Conservation (phyloP, 164 flowering plant genomes). For the Annona squamosa region DNA sequence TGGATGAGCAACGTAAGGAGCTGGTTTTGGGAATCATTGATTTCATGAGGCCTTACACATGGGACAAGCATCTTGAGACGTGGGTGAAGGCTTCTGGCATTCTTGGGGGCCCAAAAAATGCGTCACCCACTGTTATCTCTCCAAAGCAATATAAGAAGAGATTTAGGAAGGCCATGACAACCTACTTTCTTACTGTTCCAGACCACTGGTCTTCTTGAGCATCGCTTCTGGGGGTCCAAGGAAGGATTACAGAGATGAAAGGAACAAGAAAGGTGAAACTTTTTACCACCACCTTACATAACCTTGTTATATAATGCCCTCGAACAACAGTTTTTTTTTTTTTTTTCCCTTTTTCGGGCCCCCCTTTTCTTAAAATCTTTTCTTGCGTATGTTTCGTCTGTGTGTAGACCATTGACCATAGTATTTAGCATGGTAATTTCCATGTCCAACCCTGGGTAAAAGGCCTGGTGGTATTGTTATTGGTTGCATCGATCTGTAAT, state of each 20-base stretch:
- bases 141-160: conserved; percentile 82
- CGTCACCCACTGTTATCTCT: conserved; percentile 70
- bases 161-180: conserved; percentile 81
- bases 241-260: not conserved
- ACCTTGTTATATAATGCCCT: not conserved
- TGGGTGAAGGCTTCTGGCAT: conserved; percentile 80
- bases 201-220: conserved; percentile 59
- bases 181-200: conserved; percentile 71
- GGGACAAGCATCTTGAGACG: conserved; percentile 92
- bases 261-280: conserved; percentile 3
- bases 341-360: not conserved
- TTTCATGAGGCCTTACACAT: conserved; percentile 81
- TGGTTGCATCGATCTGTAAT: not conserved
- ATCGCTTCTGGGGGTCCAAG: not conserved
- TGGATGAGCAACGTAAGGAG: conserved; percentile 63
- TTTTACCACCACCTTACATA: not conserved
- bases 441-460: not conserved
- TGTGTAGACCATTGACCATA: not conserved
- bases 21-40: conserved; percentile 80
- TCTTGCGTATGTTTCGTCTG: not conserved
- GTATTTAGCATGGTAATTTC: not conserved
- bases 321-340: not conserved
- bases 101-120: conserved; percentile 74
- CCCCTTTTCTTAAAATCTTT: not conserved
- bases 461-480: not conserved